Conservation (phyloP, 176 grass and related monocot genomes). For the Chrysopogon serrulatus region DNA sequence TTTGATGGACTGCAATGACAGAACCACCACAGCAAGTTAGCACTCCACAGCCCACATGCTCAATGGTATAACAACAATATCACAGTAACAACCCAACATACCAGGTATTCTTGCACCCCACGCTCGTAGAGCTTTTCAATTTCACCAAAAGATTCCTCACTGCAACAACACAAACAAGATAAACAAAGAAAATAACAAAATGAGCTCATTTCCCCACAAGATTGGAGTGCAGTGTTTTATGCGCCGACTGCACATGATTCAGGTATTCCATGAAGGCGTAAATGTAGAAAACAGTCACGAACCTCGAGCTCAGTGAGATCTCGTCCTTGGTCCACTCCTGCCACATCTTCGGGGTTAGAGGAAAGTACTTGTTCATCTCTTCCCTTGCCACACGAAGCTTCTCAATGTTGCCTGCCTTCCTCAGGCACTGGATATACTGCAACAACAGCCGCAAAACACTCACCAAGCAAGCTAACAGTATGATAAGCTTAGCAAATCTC, state of each 20-base stretch:
- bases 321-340: slow-evolving; percentile 94
- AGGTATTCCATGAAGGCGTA: background rate
- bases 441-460: background rate
- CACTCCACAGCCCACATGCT: background rate
- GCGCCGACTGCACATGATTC: background rate
- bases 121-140: slow-evolving; percentile 87
- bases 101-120: slow-evolving; percentile 94
- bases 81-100: slow-evolving; percentile 28
- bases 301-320: slow-evolving; percentile 64
- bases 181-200: background rate
- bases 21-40: slow-evolving; percentile 20
- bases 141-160: slow-evolving; percentile 49
- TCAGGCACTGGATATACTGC: slow-evolving; percentile 80
- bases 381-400: slow-evolving; percentile 79
- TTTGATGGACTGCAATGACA: slow-evolving; percentile 64
- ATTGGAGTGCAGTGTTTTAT: background rate
- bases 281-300: background rate
- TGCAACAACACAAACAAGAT: slow-evolving; percentile 33
- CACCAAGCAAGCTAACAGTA: background rate
- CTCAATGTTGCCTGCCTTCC: slow-evolving; percentile 73
- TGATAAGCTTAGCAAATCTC: background rate
- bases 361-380: slow-evolving; percentile 73
- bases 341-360: slow-evolving; percentile 82
- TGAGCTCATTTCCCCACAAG: background rate
- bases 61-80: background rate